These are phyloP conservation scores for Antarctomyces pellizariae DNA, from an alignment of 495 filamentous ascomycete species.

Conservation along the genomic window DNA sequence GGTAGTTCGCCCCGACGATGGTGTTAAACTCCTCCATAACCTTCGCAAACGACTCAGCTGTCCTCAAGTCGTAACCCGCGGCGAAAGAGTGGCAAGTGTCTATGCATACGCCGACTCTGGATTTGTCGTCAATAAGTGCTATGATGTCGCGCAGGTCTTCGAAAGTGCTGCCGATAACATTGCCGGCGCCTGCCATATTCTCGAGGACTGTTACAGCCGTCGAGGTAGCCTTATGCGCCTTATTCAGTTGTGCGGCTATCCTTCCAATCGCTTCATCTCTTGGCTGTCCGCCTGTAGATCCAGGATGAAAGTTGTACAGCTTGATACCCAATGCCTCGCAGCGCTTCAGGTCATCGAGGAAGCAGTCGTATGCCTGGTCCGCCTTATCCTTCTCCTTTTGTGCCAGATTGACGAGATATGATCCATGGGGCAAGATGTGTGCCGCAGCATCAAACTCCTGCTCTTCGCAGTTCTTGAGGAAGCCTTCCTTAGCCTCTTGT, in stretches of 20 bases:
- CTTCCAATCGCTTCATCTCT: slow-evolving; percentile 48
- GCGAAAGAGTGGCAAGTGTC: slow-evolving; percentile 93
- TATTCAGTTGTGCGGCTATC: slow-evolving; percentile 57
- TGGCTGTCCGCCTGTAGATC: slow-evolving; percentile 41
- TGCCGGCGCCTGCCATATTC: slow-evolving; percentile 82
- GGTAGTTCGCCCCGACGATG: slow-evolving; percentile 55
- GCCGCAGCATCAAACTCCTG: slow-evolving; percentile 48
- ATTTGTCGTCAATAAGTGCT: slow-evolving; percentile 49
- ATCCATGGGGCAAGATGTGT: slow-evolving; percentile 73
- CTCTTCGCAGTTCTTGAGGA: slow-evolving; percentile 37
- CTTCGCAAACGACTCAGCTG: slow-evolving; percentile 42
- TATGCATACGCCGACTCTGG: slow-evolving; percentile 81
- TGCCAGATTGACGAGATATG: slow-evolving; percentile 89
- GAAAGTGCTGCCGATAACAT: slow-evolving; percentile 66
- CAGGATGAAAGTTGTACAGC: slow-evolving; percentile 95
- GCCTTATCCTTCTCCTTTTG: slow-evolving; percentile 57
- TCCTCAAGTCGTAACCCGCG: slow-evolving; percentile 74
- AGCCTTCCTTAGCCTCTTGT: slow-evolving; percentile 38
- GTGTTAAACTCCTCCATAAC: slow-evolving; percentile 56
- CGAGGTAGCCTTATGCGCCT: slow-evolving; percentile 48
- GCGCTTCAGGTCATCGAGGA: slow-evolving; percentile 69
- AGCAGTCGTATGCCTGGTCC: slow-evolving; percentile 64
- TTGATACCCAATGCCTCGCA: slow-evolving; percentile 75
- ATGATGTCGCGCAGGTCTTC: slow-evolving; percentile 75
- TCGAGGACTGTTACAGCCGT: slow-evolving; percentile 68